Conservation (phyloP, 441 rosid genomes). For the Syzygium syzygioides region DNA sequence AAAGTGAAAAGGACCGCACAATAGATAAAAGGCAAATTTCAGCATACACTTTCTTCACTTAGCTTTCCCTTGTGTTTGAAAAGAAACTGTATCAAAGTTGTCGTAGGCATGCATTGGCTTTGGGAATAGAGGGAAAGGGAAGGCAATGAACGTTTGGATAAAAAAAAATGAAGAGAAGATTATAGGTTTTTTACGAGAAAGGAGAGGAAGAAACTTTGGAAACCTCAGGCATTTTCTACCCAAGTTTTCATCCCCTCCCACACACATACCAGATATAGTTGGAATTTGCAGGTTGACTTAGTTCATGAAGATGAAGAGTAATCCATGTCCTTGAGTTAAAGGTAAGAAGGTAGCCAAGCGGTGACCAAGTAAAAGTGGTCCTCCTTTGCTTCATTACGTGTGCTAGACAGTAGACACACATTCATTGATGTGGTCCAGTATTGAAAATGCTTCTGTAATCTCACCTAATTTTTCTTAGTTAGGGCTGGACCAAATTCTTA, state of each 20-base stretch:
- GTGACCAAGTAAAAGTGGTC: background rate
- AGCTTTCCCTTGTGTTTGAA: background rate
- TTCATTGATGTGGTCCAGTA: background rate
- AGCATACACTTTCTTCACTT: background rate
- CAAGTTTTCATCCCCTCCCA: background rate
- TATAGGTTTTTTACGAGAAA: background rate
- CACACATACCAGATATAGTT: background rate
- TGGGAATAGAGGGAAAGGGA: no score
- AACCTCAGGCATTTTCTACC: background rate
- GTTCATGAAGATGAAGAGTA: background rate
- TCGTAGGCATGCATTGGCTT: no score
- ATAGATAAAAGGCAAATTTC: background rate
- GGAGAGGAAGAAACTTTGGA: background rate
- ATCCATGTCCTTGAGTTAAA: background rate
- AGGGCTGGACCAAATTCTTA: background rate
- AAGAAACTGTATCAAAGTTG: background rate
- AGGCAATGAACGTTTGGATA: background rate
- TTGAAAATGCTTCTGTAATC: background rate
- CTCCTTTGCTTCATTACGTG: background rate
- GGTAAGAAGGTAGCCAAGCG: background rate
- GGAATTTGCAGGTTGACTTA: background rate
- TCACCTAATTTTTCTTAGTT: background rate
- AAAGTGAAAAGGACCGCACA: background rate
- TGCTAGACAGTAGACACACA: background rate
- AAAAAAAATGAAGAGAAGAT: background rate